Base-by-base conservation (phyloP, 2,329 filamentous ascomycete genomes). In the Monosporascus sp. region DNA sequence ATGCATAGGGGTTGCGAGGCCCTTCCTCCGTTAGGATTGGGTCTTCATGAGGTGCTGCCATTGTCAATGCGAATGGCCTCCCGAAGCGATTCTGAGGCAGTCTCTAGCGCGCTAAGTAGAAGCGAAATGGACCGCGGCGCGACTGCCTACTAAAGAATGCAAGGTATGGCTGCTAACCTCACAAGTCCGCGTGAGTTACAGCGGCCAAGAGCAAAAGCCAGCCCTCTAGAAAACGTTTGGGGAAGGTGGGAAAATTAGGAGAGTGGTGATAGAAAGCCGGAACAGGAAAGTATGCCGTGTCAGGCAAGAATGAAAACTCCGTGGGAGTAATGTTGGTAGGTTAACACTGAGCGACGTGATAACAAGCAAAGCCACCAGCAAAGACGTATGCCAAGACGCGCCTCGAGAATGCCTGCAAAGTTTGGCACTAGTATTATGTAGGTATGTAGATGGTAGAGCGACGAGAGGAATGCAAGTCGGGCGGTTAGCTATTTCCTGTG, bases 1-100 rank as follows among this genome's bases (percentile, higher is more conserved):
- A 86, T 38, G 78, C 77, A 63, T 85, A 71, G 3, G 79, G 80
- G 62, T 85, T 83, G 54, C 64, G 63, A 27, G 57, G 70, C 52
- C 70, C 67, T 49, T 70, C 68, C 44, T 69, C 66, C 44, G 58
- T 57, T 50, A 59, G 59, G 36, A 59, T 58, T 37, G 59, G 59
- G 46, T 67, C 59, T 54, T 56, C 48, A 26, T 61, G 54, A 27
- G 51, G 52, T 8, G 60, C 51, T 36, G 63, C 56, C 65, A 67
- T 66, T 43, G 27, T 53, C 52, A 40, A 56, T 53, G 48, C 31
- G 48, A 38, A 19, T 47, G 11, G 40, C 14, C 19, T 43, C 4
- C 19, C 19, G 31, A 46, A 17, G 22, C 1, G 22, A 8, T 7
- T 19, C 17, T 24, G 24, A n/a, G 22, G 24, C 43, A 24, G 26